These are phyloP conservation scores for Diaporthe helianthi DNA, from an alignment of 2,329 filamentous ascomycete genomes.

Conservation along the genomic window DNA sequence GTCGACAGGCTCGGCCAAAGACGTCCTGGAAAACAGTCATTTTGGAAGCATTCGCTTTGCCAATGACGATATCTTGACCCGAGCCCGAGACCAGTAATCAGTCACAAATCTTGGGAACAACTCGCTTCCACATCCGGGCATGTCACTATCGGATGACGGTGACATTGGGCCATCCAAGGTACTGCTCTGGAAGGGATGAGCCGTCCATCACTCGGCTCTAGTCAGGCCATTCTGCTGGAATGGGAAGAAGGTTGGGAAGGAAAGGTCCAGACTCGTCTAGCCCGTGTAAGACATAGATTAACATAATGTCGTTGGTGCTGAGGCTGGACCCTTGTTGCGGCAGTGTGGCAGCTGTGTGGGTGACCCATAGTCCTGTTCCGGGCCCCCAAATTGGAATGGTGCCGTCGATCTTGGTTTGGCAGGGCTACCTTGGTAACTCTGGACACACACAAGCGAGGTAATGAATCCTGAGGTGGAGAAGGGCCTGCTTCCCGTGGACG, in stretches of 20 bases:
- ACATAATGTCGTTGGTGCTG: neutral
- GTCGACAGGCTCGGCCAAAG: neutral
- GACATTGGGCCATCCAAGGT: neutral
- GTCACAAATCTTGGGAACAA: neutral
- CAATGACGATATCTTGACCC: neutral
- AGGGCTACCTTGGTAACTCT: neutral
- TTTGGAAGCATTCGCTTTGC: neutral
- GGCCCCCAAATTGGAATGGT: neutral
- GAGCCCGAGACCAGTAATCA: neutral
- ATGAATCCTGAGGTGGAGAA: neutral
- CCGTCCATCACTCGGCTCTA: neutral
- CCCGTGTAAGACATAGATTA: constrained; percentile 18
- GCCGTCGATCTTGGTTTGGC: neutral
- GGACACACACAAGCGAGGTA: neutral
- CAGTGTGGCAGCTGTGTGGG: neutral
- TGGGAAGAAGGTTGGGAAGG: neutral
- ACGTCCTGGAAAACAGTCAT: neutral
- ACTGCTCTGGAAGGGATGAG: neutral
- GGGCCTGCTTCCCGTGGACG: neutral
- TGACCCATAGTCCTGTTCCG: neutral
- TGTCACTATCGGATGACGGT: constrained; percentile 1
- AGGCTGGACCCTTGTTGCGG: constrained; percentile 19
- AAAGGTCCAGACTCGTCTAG: constrained; percentile 18
- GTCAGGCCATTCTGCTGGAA: constrained; percentile 11
- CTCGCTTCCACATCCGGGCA: neutral